These are phyloP conservation scores for Xerocomus nothofagi DNA, from an alignment of 1,284 basidiomycete species.

Conservation along the genomic window DNA sequence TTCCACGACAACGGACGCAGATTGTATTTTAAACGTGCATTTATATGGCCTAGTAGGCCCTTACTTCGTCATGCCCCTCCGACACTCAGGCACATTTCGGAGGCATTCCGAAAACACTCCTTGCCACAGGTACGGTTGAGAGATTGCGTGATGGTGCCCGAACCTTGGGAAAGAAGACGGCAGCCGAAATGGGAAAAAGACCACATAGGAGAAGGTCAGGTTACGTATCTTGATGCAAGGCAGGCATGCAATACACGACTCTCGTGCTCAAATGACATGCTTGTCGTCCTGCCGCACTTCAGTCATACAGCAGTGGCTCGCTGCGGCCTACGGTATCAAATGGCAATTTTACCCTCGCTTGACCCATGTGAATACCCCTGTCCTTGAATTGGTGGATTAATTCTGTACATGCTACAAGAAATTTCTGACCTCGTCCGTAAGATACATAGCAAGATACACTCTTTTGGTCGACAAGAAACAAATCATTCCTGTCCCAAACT, in stretches of 20 bases:
- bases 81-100: slow-evolving; percentile 25
- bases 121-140: slow-evolving; percentile 37
- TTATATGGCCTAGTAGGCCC: slow-evolving; percentile 20
- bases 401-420: no score
- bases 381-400: background rate
- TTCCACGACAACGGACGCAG: slow-evolving; percentile 5
- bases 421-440: no score
- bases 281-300: slow-evolving; percentile 44
- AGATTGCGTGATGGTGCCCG: slow-evolving; percentile 32
- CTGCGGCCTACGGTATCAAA: background rate
- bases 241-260: slow-evolving; percentile 53
- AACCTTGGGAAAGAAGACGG: slow-evolving; percentile 34
- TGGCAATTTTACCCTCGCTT: background rate
- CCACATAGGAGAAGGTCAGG: slow-evolving; percentile 29
- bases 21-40: slow-evolving; percentile 14
- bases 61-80: slow-evolving; percentile 9
- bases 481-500: background rate
- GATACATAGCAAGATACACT: no score
- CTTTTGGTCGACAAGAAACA: no score
- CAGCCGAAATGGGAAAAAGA: slow-evolving; percentile 44
- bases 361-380: background rate
- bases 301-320: slow-evolving; percentile 49
- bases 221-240: slow-evolving; percentile 51
- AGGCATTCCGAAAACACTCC: slow-evolving; percentile 39
- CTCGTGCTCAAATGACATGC: slow-evolving; percentile 46